phyloP scores from a whole-genome alignment of 441 rosid species.

The Francoa sonchifolia region DNA sequence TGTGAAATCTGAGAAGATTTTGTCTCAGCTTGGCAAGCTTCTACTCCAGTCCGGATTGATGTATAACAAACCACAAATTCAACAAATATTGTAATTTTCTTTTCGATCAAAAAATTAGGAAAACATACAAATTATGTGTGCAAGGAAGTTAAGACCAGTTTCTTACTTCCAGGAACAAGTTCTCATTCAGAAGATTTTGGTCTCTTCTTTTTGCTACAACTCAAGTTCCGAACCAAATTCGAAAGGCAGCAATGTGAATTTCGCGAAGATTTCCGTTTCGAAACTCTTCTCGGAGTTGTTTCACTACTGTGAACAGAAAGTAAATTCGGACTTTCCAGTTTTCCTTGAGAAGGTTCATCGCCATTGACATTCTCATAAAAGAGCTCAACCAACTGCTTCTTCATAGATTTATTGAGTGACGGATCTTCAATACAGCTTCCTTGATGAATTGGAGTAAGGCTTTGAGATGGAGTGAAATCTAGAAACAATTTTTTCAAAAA shows the following conservation, averaged over 20 bases:
- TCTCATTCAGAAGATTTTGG: neutral
- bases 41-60: too few species aligned
- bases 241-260: conserved; percentile 42
- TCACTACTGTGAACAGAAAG: conserved; percentile 15
- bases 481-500: conserved; percentile 4
- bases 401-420: conserved; percentile 15
- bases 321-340: too few species aligned
- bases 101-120: too few species aligned
- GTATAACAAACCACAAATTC: too few species aligned
- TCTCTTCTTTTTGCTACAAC: conserved; percentile 37
- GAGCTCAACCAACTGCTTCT: conserved; percentile 47
- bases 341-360: conserved; percentile 10
- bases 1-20: too few species aligned
- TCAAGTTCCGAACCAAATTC: conserved; percentile 28
- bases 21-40: too few species aligned
- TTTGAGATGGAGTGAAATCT: conserved; percentile 20
- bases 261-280: conserved; percentile 19
- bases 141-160: too few species aligned
- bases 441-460: conserved; percentile 25
- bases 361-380: conserved; percentile 29
- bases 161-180: too few species aligned
- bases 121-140: too few species aligned
- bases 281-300: conserved; percentile 10
- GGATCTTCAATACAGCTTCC: conserved; percentile 16
- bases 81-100: too few species aligned